Percentiles rank a stretch among this genome's conserved stretches.
Evolutionary conservation across 2,329 filamentous ascomycete genomes (phyloP).

Genomic region (Grosmannia huntii): DNA sequence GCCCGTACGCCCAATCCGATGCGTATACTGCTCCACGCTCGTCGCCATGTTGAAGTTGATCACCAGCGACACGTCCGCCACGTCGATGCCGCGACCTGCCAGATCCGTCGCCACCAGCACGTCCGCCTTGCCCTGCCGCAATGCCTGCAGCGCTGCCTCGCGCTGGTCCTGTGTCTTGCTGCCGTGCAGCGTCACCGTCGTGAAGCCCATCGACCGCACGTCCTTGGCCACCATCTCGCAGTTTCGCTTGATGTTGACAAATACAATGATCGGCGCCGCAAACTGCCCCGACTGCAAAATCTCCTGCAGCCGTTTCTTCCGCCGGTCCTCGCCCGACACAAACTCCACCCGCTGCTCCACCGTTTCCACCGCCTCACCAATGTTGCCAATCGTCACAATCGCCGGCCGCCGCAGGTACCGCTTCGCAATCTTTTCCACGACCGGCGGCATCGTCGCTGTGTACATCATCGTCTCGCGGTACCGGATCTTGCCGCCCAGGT

Average conservation of each 20-base stretch:
- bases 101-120: constrained; percentile 93
- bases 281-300: constrained; percentile 75
- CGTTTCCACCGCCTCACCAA: constrained; percentile 91
- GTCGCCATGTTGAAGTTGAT: constrained; percentile 98
- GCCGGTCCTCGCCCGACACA: constrained; percentile 78
- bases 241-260: constrained; percentile 99
- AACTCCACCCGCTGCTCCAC: constrained; percentile 97
- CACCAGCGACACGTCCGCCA: constrained; percentile 83
- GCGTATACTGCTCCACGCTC: constrained; percentile 89
- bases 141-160: constrained; percentile 77
- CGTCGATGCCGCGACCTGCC: constrained; percentile 94
- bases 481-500: constrained; percentile 59
- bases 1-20: constrained; percentile 92
- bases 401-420: constrained; percentile 91
- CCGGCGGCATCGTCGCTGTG: constrained; percentile 91
- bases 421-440: constrained; percentile 89
- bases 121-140: constrained; percentile 68
- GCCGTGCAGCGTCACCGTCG: constrained; percentile 80
- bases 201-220: constrained; percentile 89
- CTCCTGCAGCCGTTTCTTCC: constrained; percentile 90
- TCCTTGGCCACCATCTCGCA: constrained; percentile 91
- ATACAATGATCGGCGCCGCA: constrained; percentile 86
- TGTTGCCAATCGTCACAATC: constrained; percentile 87
- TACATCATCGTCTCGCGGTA: constrained; percentile 99
- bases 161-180: constrained; percentile 97